Conservation (phyloP, 257 asterid genomes). For the Petrea volubilis region DNA sequence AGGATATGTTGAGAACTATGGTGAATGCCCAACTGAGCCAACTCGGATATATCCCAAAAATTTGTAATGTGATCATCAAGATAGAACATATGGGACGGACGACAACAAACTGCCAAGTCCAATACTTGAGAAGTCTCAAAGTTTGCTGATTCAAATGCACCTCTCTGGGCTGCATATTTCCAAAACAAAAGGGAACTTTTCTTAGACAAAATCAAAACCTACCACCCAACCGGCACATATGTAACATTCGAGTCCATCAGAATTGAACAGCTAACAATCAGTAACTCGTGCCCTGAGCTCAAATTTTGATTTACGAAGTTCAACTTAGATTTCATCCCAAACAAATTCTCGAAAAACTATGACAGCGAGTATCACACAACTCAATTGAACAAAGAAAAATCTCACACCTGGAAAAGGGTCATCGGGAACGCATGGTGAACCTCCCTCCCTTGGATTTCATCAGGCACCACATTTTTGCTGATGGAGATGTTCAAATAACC, state of each 20-base stretch:
- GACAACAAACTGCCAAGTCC: conserved; percentile 93
- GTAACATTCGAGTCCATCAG: neutral
- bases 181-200: conserved; percentile 5
- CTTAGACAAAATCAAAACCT: conserved; percentile 15
- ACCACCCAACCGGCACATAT: conserved; percentile 14
- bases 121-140: conserved; percentile 60
- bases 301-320: too few relatives aligned
- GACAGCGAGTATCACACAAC: neutral
- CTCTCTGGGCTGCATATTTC: conserved; percentile 63
- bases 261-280: neutral
- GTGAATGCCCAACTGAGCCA: conserved; percentile 89
- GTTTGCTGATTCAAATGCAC: conserved; percentile 69
- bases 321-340: neutral
- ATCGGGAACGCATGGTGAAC: conserved; percentile 86
- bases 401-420: conserved; percentile 89
- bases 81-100: conserved; percentile 83
- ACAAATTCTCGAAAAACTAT: conserved; percentile 1
- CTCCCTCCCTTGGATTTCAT: conserved; percentile 94
- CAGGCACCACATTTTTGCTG: conserved; percentile 70
- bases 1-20: conserved; percentile 65
- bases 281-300: neutral
- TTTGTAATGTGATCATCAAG: conserved; percentile 64
- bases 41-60: conserved; percentile 71
- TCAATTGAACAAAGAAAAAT: conserved; percentile 14
- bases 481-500: conserved; percentile 71